These are phyloP conservation scores for Akanthomyces uredinophilus DNA, from an alignment of 2,329 filamentous ascomycete species.

Conservation along the genomic window DNA sequence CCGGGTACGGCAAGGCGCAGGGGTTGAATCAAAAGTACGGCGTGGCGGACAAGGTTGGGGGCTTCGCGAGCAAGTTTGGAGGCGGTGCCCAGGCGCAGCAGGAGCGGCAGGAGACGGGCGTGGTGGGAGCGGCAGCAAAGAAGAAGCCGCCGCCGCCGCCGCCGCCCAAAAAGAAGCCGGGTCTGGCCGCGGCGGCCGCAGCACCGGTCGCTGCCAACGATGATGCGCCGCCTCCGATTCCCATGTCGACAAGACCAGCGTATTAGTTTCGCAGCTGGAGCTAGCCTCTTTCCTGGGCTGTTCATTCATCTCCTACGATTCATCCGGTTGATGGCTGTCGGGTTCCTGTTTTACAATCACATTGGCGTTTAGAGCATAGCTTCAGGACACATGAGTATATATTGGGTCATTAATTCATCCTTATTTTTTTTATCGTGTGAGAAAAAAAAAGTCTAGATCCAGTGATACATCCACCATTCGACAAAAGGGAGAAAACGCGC, in stretches of 20 bases:
- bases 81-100: background rate
- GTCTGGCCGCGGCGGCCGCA: slow-evolving; percentile 22
- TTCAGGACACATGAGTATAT: background rate
- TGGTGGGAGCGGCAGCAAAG: background rate
- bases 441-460: slow-evolving; percentile 4
- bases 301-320: no score
- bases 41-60: slow-evolving; percentile 36
- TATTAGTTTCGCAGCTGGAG: slow-evolving; percentile 28
- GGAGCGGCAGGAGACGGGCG: background rate
- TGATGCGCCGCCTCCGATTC: slow-evolving; percentile 46
- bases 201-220: slow-evolving; percentile 20
- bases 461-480: slow-evolving; percentile 6
- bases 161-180: slow-evolving; percentile 48
- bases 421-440: background rate
- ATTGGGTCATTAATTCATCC: slow-evolving; percentile 12
- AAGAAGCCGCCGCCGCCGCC: slow-evolving; percentile 52
- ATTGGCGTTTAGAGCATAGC: background rate
- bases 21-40: slow-evolving; percentile 58
- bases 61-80: slow-evolving; percentile 18
- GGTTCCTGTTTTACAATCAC: background rate
- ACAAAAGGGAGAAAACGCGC: background rate
- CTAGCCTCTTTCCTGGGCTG: background rate
- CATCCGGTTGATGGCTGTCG: background rate
- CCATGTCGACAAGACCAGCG: slow-evolving; percentile 45
- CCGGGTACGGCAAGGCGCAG: slow-evolving; percentile 53